phyloP scores from a whole-genome alignment of 164 flowering plant species.

The Vitis cinerea region DNA sequence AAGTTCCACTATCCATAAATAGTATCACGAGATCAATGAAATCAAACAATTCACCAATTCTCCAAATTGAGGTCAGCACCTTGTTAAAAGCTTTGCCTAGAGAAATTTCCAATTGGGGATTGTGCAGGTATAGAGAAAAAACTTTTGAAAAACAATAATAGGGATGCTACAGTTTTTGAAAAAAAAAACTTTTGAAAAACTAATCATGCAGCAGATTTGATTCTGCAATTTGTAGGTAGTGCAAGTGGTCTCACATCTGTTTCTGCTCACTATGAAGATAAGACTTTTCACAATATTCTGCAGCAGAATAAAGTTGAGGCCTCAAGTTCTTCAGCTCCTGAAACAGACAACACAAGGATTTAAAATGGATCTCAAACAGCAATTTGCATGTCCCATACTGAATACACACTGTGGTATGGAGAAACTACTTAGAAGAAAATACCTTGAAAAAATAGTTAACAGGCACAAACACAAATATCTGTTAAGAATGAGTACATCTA shows the following conservation, averaged over 20 bases:
- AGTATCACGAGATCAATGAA: no score
- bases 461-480: background rate
- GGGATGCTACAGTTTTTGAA: no score
- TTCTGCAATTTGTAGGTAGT: no score
- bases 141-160: no score
- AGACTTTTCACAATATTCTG: slow-evolving; percentile 95
- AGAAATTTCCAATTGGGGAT: no score
- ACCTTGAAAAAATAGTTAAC: background rate
- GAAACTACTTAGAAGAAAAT: background rate
- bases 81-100: no score
- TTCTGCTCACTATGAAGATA: slow-evolving; percentile 89
- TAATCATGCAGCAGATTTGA: no score
- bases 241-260: slow-evolving; percentile 59
- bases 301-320: slow-evolving; percentile 98
- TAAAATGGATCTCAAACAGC: background rate
- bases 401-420: background rate
- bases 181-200: no score
- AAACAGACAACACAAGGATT: slow-evolving; percentile 2
- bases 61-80: no score
- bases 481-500: background rate
- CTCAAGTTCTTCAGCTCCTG: slow-evolving; percentile 93
- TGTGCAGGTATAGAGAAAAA: no score
- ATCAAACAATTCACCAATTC: no score
- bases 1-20: no score
- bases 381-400: background rate